These are phyloP conservation scores for Candida boleticola DNA, from an alignment of 805 yeast species.

Conservation along the genomic window DNA sequence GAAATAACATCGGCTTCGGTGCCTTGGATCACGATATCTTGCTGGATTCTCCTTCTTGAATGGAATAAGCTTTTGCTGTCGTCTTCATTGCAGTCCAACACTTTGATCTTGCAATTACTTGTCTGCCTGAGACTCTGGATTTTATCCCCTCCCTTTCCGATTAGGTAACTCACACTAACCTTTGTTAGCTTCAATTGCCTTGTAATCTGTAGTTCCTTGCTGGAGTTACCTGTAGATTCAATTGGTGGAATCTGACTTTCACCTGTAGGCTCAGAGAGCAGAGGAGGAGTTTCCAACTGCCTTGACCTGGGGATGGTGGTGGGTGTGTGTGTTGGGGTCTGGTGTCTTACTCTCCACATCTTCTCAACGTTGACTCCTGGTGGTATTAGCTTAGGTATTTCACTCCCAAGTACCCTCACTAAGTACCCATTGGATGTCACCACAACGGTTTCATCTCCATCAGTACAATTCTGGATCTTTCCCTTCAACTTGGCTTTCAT, in stretches of 20 bases:
- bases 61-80: background rate
- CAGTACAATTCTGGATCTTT: background rate
- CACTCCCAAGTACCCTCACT: background rate
- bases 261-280: too few relatives aligned
- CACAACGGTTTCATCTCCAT: background rate
- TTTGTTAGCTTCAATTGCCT: slow-evolving; percentile 1
- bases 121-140: slow-evolving; percentile 20
- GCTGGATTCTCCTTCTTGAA: background rate
- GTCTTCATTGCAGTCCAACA: slow-evolving; percentile 9
- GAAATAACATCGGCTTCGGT: background rate
- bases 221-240: background rate
- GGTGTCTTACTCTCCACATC: background rate
- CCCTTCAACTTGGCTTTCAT: background rate
- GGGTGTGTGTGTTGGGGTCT: background rate
- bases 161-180: slow-evolving; percentile 17
- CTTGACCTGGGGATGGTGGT: background rate
- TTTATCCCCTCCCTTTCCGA: slow-evolving; percentile 24
- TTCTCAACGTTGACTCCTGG: background rate
- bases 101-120: slow-evolving; percentile 21
- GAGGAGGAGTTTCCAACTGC: background rate
- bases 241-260: background rate
- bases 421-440: background rate
- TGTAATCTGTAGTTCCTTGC: background rate
- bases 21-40: slow-evolving; percentile 2
- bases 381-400: background rate